These are phyloP conservation scores for Xerocomellus chrysenteron DNA, from an alignment of 768 basidiomycete species.

Conservation along the genomic window DNA sequence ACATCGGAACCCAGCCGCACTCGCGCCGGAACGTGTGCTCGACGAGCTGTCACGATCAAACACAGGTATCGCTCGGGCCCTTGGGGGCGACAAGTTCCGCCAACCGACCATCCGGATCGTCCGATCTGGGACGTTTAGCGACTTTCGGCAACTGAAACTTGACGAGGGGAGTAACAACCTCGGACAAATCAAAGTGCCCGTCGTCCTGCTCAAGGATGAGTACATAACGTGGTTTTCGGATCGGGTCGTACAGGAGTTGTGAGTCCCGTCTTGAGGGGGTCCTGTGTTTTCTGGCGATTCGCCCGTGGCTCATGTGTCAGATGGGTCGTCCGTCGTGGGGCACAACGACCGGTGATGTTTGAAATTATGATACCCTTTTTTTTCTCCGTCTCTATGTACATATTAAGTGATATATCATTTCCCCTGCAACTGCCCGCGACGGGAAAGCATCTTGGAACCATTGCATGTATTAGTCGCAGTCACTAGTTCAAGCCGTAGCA, in stretches of 20 bases:
- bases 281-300: too few species aligned
- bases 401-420: too few species aligned
- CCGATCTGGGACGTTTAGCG: constrained; percentile 20
- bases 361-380: background rate
- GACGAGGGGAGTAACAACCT: constrained; percentile 5
- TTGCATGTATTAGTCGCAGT: background rate
- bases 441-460: too few species aligned
- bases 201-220: constrained; percentile 15
- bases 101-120: constrained; percentile 25
- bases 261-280: background rate
- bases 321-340: too few species aligned
- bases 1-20: too few species aligned
- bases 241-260: constrained; percentile 18
- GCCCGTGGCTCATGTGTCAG: background rate
- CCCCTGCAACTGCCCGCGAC: too few species aligned
- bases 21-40: too few species aligned
- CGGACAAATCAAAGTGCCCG: constrained; percentile 23
- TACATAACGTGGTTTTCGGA: constrained; percentile 12
- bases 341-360: background rate
- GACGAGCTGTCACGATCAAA: background rate
- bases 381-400: background rate
- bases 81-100: background rate
- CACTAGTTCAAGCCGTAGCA: background rate
- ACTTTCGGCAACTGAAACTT: constrained; percentile 17
- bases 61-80: background rate